phyloP scores from a whole-genome alignment of 2,329 filamentous ascomycete genomes.

The Penicillium olsonii region DNA sequence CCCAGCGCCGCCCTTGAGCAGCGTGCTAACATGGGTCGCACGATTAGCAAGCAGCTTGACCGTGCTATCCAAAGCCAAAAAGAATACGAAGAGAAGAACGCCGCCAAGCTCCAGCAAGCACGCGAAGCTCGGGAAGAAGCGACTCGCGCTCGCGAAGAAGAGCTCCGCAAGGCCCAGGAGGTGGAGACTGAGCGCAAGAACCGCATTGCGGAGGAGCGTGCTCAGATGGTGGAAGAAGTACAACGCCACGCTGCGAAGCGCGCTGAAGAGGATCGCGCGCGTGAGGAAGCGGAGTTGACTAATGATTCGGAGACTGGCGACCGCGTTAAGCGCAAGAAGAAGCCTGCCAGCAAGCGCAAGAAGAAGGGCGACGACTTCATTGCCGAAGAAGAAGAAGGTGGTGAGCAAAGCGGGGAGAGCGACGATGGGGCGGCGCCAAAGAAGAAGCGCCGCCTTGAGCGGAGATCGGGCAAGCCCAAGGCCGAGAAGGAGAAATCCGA shows the following conservation, averaged over 20 bases:
- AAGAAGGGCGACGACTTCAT: slow-evolving; percentile 56
- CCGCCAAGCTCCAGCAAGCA: slow-evolving; percentile 80
- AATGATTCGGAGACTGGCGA: slow-evolving; percentile 82
- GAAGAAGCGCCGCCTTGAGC: slow-evolving; percentile 63
- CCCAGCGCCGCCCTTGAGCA: slow-evolving; percentile 88
- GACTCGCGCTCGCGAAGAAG: slow-evolving; percentile 74
- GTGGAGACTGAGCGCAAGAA: slow-evolving; percentile 72
- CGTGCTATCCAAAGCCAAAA: slow-evolving; percentile 80
- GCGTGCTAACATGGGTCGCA: slow-evolving; percentile 96
- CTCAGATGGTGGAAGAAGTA: slow-evolving; percentile 75
- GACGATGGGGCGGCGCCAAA: slow-evolving; percentile 46
- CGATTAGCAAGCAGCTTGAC: slow-evolving; percentile 87
- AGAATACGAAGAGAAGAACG: slow-evolving; percentile 92
- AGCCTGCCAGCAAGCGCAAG: slow-evolving; percentile 53
- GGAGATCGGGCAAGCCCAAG: slow-evolving; percentile 48
- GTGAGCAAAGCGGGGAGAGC: slow-evolving; percentile 35
- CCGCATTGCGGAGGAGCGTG: slow-evolving; percentile 83
- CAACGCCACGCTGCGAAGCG: slow-evolving; percentile 70
- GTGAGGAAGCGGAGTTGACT: slow-evolving; percentile 75
- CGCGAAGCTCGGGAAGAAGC: slow-evolving; percentile 79
- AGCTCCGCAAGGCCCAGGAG: slow-evolving; percentile 66
- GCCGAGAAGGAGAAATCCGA: slow-evolving; percentile 72
- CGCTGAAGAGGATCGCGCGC: slow-evolving; percentile 67
- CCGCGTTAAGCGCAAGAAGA: slow-evolving; percentile 74
- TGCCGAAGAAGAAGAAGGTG: slow-evolving; percentile 47